These are phyloP conservation scores for Trichophyton verrucosum DNA, from an alignment of 2,329 filamentous ascomycete genomes.

Conservation along the genomic window DNA sequence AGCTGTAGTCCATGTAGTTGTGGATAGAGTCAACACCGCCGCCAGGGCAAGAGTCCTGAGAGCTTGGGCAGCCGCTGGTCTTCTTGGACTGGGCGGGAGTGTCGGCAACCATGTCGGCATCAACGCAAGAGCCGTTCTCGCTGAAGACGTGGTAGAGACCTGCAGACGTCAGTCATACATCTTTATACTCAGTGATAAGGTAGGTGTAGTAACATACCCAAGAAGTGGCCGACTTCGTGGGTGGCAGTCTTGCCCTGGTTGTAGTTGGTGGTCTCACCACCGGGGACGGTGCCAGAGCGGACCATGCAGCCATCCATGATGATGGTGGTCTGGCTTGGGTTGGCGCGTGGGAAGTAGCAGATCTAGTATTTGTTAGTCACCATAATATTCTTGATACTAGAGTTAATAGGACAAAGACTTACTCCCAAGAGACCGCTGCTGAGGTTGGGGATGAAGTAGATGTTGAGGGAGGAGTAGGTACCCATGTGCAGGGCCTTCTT, in stretches of 20 bases:
- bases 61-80: conserved; percentile 18
- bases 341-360: conserved; percentile 14
- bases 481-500: conserved; percentile 16
- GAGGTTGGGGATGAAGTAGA: conserved; percentile 17
- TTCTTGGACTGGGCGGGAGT: conserved; percentile 19
- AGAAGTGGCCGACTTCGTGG: conserved; percentile 25
- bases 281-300: conserved; percentile 16
- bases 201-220: conserved; percentile 14
- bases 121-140: conserved; percentile 18
- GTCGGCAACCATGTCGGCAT: conserved; percentile 19
- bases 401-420: neutral
- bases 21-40: conserved; percentile 21
- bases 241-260: conserved; percentile 20
- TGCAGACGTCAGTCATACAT: neutral
- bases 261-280: conserved; percentile 13
- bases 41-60: conserved; percentile 20
- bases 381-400: too few relatives aligned
- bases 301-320: conserved; percentile 18
- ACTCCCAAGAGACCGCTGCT: conserved; percentile 5
- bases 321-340: conserved; percentile 12
- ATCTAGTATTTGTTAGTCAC: conserved; percentile 1
- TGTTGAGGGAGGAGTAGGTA: conserved; percentile 19
- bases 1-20: conserved; percentile 26
- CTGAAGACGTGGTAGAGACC: conserved; percentile 22
- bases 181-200: neutral